phyloP scores from a whole-genome alignment of 73 alveolate species.

The Tetrahymena elliotti region DNA sequence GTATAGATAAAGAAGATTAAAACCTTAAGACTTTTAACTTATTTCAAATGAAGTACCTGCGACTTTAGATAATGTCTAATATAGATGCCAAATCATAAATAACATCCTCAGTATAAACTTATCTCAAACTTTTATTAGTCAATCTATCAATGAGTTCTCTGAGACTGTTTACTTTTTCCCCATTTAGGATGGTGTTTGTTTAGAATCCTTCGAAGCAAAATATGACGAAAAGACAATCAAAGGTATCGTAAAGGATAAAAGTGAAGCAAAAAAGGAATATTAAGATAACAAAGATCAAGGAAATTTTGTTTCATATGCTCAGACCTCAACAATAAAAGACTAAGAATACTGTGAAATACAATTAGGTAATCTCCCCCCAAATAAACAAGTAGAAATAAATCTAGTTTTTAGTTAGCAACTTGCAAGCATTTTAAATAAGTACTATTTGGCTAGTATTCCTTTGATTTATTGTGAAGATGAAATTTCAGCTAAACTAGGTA shows the following conservation, averaged over 20 bases:
- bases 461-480: background rate
- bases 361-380: constrained; percentile 20
- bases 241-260: constrained; percentile 13
- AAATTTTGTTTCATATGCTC: constrained; percentile 6
- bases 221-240: background rate
- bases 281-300: constrained; percentile 5
- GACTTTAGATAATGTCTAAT: background rate
- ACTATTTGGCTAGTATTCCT: background rate
- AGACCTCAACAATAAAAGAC: background rate
- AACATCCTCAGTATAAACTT: background rate
- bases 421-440: background rate
- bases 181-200: background rate
- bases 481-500: background rate
- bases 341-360: background rate
- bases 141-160: background rate
- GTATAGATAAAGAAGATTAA: background rate
- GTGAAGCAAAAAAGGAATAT: constrained; percentile 1
- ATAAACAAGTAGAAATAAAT: background rate
- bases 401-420: background rate
- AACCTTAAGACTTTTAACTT: background rate
- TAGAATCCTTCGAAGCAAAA: background rate
- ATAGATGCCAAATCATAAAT: background rate
- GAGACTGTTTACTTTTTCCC: background rate
- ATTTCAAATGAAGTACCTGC: background rate
- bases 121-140: background rate